Evolutionary conservation across 2,329 filamentous ascomycete genomes (phyloP).

Genomic region (Fusarium odoratissimum): DNA sequence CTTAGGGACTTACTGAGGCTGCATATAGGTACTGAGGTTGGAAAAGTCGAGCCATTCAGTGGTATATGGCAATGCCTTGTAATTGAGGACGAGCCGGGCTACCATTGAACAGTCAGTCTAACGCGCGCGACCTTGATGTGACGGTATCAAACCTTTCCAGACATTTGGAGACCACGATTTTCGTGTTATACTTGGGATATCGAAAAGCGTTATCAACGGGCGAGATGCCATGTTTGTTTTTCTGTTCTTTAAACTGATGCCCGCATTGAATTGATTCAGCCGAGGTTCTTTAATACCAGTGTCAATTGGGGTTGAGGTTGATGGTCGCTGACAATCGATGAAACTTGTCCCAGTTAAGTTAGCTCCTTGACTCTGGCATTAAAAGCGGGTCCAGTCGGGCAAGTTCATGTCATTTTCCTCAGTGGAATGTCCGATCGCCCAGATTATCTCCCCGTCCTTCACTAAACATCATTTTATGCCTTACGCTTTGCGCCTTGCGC

Average conservation of each 20-base stretch:
- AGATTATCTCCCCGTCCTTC: not conserved
- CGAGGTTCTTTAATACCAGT: not conserved
- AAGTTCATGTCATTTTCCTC: conserved; percentile 3
- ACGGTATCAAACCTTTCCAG: not conserved
- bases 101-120: not conserved
- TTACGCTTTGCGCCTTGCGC: not conserved
- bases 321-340: not conserved
- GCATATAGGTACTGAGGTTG: not conserved
- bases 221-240: not conserved
- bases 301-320: not conserved
- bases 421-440: not conserved
- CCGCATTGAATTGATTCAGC: not conserved
- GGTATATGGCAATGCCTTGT: not conserved
- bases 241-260: not conserved
- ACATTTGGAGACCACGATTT: conserved; percentile 5
- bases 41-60: not conserved
- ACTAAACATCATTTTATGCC: not conserved
- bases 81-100: conserved; percentile 1
- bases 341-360: not conserved
- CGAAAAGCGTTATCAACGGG: not conserved
- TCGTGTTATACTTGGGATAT: not conserved
- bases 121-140: not conserved
- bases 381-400: not conserved
- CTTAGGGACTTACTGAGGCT: not conserved
- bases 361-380: not conserved